Base-by-base conservation (phyloP, 768 basidiomycete species). In the Chiua virens region DNA sequence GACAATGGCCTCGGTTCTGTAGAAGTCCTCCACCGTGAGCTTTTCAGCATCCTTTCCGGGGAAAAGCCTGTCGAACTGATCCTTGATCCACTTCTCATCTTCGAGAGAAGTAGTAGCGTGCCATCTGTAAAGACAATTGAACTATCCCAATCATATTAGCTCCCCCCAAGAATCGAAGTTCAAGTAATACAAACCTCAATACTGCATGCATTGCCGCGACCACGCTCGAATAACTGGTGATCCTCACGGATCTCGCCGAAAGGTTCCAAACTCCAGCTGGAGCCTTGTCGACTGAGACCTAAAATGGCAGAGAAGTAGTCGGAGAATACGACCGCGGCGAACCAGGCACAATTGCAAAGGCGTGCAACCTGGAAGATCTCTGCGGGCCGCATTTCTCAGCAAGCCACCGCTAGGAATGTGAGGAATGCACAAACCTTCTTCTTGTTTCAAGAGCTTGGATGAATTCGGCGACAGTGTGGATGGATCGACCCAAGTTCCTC, bases 111-210 rank as follows among this genome's bases (percentile, higher is more conserved):
- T 89, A 0, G 90, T 91, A 1, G 91, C 85, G 41, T 93, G 91
- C 91, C 91, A 82, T 18, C 87, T 80, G 67, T 92, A 92, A 49
- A 92, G 70, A 59, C 86, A 87, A 59, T 92, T 92, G 74, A 92
- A 92, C 86, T 89, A 35, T 18, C 10, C 4, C 42, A 40, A 38
- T 4, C n/a, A 5, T 6, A 37, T 62, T 11, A 62, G 23, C 36
- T 23, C 15, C 27, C 11, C 11, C 23, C 34, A n/a, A n/a, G 2
- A 3, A 35, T 37, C 27, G 7, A 46, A 36, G 36, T 41, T 20
- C 35, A 62, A 15, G 34, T 6, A 17, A 34, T 6, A 13, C 70
- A 34, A 54, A 87, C 87, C 76, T 93, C 90, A 27, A 90, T 86
- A 67, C 88, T 90, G 67, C 85, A 86, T 14, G 81, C 80, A 62